Evolutionary conservation across 371 early-diverging fungal genomes (phyloP), one percentile per base, ranked within the genome.

Genomic region (Batrachochytrium dendrobatidis): DNA sequence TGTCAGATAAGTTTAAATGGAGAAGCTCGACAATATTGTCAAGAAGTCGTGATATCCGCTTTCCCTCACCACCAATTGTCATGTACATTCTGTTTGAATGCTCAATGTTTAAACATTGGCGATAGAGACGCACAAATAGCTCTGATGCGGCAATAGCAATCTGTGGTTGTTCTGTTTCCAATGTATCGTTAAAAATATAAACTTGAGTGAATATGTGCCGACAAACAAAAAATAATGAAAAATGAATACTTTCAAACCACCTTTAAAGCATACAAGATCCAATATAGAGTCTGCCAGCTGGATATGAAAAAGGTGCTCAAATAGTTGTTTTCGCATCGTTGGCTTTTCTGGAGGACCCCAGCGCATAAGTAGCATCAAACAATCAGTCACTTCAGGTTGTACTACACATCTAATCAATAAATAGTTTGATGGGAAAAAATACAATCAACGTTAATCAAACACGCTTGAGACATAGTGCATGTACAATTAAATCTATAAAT

Each of bases 361-460:
- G 39, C 39, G 39, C 39, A 39, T 39, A n/a, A 39, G 15, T 12
- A 39, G 39, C 39, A 39, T 39, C 15, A 39, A n/a, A 12, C 12
- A 12, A 39, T 39, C 39, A n/a, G 15, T 15, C 15, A 39, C 39
- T n/a, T 39, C 39, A 15, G 39, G 39, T n/a, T 39, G 39, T n/a
- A 39, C 39, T n/a, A 39, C 39, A 39, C 39, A 39, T n/a, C n/a
- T 39, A n/a, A 39, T 12, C 39, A 39, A n/a, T n/a, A n/a, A n/a
- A n/a, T n/a, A n/a, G n/a, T n/a, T n/a, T n/a, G n/a, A n/a, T n/a
- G n/a, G n/a, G n/a, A n/a, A n/a, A n/a, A n/a, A n/a, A n/a, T n/a
- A n/a, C n/a, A n/a, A n/a, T n/a, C n/a, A n/a, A n/a, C n/a, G n/a
- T n/a, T n/a, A n/a, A n/a, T n/a, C n/a, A n/a, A n/a, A n/a, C n/a